phyloP scores from a whole-genome alignment of 306 rosid species.

The Corylus americana region DNA sequence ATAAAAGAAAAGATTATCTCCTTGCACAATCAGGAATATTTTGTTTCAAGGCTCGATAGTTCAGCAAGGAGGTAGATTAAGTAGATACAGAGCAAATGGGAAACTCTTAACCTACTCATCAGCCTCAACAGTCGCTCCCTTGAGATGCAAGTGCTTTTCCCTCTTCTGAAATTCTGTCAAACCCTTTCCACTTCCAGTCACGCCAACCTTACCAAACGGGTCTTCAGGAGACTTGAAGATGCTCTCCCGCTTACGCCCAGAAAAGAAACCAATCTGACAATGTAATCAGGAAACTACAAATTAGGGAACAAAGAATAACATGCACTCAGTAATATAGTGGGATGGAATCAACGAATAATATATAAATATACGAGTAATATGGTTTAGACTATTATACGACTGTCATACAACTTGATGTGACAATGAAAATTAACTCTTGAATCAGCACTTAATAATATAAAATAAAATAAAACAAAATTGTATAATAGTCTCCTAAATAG shows the following conservation, averaged over 20 bases:
- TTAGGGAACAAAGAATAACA: background rate
- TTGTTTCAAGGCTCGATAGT: background rate
- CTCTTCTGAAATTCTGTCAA: constrained; percentile 95
- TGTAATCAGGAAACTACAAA: constrained; percentile 9
- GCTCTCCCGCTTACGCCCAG: constrained; percentile 91
- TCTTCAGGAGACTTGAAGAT: constrained; percentile 98
- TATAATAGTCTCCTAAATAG: no score
- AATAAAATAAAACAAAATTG: no score
- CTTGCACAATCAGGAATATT: background rate
- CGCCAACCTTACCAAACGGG: constrained; percentile 95
- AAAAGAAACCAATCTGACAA: constrained; percentile 81
- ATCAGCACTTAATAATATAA: no score
- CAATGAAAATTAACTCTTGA: no score
- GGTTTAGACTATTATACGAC: no score
- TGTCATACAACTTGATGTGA: no score
- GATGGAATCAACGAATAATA: background rate
- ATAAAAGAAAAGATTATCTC: background rate
- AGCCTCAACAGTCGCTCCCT: constrained; percentile 75
- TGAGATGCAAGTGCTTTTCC: constrained; percentile 95
- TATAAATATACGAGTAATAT: no score
- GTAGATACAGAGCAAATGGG: background rate
- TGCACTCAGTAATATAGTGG: background rate
- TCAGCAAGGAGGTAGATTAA: background rate
- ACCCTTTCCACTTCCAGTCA: constrained; percentile 98
- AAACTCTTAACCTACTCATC: constrained; percentile 57